Evolutionary conservation across 75 land plant genomes (phyloP).

Genomic region (Pseudotsuga menziesii): DNA sequence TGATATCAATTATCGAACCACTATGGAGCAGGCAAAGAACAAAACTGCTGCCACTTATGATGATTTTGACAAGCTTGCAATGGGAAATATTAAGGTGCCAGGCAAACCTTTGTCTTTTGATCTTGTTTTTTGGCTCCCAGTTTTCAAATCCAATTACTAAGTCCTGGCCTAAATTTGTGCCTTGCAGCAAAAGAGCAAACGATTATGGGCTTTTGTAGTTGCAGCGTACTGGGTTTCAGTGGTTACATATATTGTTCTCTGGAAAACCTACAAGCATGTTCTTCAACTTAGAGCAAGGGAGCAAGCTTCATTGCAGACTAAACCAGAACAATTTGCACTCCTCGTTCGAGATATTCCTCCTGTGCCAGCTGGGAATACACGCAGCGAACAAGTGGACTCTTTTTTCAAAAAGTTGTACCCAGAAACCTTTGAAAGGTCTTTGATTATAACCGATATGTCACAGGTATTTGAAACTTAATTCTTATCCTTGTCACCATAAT

Average conservation of each 20-base stretch:
- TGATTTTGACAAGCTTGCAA: conserved; percentile 65
- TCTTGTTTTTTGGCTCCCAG: background rate
- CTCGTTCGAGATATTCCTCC: conserved; percentile 83
- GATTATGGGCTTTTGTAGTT: conserved; percentile 73
- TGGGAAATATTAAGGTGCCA: conserved; percentile 69
- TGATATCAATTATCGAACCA: conserved; percentile 18
- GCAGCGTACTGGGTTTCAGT: conserved; percentile 75
- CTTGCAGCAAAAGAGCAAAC: conserved; percentile 21
- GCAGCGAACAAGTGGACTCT: conserved; percentile 73
- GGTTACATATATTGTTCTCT: conserved; percentile 50
- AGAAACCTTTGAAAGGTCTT: conserved; percentile 70
- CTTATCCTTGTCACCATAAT: background rate
- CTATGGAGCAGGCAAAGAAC: background rate
- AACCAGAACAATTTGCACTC: conserved; percentile 62
- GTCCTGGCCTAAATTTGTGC: background rate
- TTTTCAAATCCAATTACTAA: background rate
- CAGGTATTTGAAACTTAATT: conserved; percentile 32
- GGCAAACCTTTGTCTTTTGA: background rate
- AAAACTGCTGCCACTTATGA: conserved; percentile 30
- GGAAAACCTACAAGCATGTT: conserved; percentile 81
- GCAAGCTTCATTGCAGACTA: conserved; percentile 29
- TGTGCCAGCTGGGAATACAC: conserved; percentile 32
- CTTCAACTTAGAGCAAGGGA: conserved; percentile 55
- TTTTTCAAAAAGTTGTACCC: conserved; percentile 79
- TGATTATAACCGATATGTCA: conserved; percentile 57